A percentile compares a stretch with the other conserved stretches of the same genome.
Evolutionary conservation across 192 early-diverging fungal species (phyloP).

Genomic region (Jimgerdemannia lactiflua): DNA sequence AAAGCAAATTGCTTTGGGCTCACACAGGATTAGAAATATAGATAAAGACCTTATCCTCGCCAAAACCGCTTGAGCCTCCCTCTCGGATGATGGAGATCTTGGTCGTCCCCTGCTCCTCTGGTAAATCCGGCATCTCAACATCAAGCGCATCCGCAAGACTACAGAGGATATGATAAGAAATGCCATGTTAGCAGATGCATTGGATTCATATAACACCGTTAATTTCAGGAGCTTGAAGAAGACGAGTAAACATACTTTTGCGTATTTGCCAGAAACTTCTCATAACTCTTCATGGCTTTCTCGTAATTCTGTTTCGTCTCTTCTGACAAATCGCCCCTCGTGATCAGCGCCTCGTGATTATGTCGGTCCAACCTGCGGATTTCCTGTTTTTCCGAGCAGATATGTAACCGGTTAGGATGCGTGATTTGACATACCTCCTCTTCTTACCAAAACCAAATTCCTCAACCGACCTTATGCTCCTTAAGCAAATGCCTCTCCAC

Average conservation of each 20-base stretch:
- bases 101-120: slow-evolving; percentile 61
- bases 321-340: slow-evolving; percentile 76
- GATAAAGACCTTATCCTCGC: slow-evolving; percentile 20
- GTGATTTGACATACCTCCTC: too few species aligned
- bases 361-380: slow-evolving; percentile 70
- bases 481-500: slow-evolving; percentile 58
- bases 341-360: slow-evolving; percentile 80
- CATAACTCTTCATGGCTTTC: slow-evolving; percentile 63
- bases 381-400: slow-evolving; percentile 21
- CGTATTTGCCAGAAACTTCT: slow-evolving; percentile 56
- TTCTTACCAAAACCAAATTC: too few species aligned
- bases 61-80: slow-evolving; percentile 17
- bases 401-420: too few species aligned
- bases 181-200: neutral
- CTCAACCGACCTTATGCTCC: slow-evolving; percentile 55
- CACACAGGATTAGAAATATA: too few species aligned
- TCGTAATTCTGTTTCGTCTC: slow-evolving; percentile 75
- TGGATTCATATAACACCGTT: neutral
- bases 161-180: slow-evolving; percentile 13
- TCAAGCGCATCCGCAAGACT: slow-evolving; percentile 73
- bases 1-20: too few species aligned
- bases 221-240: neutral
- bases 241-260: slow-evolving; percentile 32
- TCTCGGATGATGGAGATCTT: slow-evolving; percentile 41
- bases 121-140: slow-evolving; percentile 72